These are phyloP conservation scores for Chaetoceros tenuissimus DNA, from an alignment of 108 stramenopile species.

Conservation along the genomic window DNA sequence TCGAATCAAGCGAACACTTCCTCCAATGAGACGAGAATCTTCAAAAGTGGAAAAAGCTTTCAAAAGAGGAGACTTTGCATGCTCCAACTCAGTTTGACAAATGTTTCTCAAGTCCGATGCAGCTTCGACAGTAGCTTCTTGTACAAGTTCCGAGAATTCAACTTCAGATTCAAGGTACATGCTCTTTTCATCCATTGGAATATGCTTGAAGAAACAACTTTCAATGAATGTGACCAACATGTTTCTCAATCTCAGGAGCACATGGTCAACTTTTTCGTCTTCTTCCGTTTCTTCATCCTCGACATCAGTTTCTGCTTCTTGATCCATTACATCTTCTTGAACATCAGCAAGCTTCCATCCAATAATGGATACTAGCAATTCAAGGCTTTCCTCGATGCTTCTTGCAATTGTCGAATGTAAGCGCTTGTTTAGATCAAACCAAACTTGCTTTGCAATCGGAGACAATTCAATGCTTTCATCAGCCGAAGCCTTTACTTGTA, in stretches of 20 bases:
- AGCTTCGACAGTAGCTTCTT: slow-evolving; percentile 32
- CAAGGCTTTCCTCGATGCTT: slow-evolving; percentile 30
- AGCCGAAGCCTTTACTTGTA: background rate
- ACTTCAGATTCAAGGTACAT: slow-evolving; percentile 45
- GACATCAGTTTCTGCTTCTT: slow-evolving; percentile 16
- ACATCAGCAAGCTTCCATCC: slow-evolving; percentile 17
- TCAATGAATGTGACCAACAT: slow-evolving; percentile 42
- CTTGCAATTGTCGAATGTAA: slow-evolving; percentile 37
- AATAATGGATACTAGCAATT: slow-evolving; percentile 38
- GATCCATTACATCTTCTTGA: background rate
- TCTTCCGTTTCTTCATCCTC: slow-evolving; percentile 26
- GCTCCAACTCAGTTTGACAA: slow-evolving; percentile 50
- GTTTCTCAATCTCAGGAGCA: slow-evolving; percentile 47
- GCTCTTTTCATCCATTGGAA: slow-evolving; percentile 29
- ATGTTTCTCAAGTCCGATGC: slow-evolving; percentile 58
- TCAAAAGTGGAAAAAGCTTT: slow-evolving; percentile 47
- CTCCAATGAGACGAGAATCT: slow-evolving; percentile 54
- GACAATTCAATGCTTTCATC: slow-evolving; percentile 3
- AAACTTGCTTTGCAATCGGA: slow-evolving; percentile 27
- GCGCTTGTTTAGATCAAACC: slow-evolving; percentile 27
- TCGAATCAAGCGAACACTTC: slow-evolving; percentile 50
- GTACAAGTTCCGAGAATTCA: slow-evolving; percentile 44
- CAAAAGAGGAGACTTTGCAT: slow-evolving; percentile 45
- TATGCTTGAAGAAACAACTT: slow-evolving; percentile 60
- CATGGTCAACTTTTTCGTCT: slow-evolving; percentile 28